Evolutionary conservation across 106 monocot species (phyloP), one percentile per base, ranked within the genome.

Genomic region (Dendrobium catenatum): DNA sequence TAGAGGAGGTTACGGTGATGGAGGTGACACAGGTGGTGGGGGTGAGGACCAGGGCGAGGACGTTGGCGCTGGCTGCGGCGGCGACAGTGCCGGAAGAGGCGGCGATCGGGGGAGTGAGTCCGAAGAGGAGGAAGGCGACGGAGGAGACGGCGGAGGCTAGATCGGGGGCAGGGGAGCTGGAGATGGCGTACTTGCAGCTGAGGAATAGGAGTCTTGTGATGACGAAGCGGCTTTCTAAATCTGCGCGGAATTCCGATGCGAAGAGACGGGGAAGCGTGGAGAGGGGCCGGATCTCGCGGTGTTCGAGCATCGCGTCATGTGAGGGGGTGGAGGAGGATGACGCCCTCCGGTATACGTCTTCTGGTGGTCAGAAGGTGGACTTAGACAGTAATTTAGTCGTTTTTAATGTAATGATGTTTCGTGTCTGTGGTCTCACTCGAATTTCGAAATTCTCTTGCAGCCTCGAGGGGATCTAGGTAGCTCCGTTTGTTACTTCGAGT

Each of bases 281-380:
- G 16, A 77, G 51, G 70, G 55, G 67, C 37, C 55, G 78, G 58
- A 82, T 76, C 76, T 77, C 82, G 27, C 66, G 66, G 49, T 82
- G 82, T 43, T 77, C 77, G 77, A 77, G 82, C 59, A 77, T 77
- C 48, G 55, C 61, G 2, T 82, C 82, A 16, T 77, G 82, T 51
- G 68, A 76, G 19, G 27, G 47, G 27, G 80, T 4, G 31, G 80
- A n/a, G 51, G 72, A 33, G 37, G 72, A 31, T 5, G 49, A 49
- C 11, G 76, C 42, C 6, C n/a, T 41, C 26, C 77, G 41, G 47
- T 19, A 24, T 33, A 17, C 41, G 55, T 19, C 70, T 40, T 56
- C 74, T 47, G 81, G 47, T 26, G 83, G 42, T 19, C 24, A 67
- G 42, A 84, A 89, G 89, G 89, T 89, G 49, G 81, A 79, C 74